Evolutionary conservation across 2,329 filamentous ascomycete species (phyloP), one percentile per base, ranked within the genome.

Genomic region (Phialophora expanda): DNA sequence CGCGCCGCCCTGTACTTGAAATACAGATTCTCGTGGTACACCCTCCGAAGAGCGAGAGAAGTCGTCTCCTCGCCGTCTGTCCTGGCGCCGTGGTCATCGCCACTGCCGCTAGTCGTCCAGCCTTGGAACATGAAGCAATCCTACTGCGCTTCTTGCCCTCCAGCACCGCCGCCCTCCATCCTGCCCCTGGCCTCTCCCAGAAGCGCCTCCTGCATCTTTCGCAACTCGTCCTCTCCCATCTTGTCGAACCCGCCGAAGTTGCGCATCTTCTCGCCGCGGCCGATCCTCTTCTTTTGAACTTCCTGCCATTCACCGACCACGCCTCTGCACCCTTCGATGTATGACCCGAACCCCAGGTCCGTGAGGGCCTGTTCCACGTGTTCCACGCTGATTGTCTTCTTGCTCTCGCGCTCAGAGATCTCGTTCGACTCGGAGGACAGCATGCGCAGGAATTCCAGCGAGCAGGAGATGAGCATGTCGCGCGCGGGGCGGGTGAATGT

Each of bases 391-490:
- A 99, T 99, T 3, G 95, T 99, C 85, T 99, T 99, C 83, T 99
- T 99, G 57, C 93, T 92, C 75, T 99, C 95, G 79, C 97, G 97
- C 78, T 99, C 95, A 12, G 93, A 96, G 70, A 99, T 99, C 74
- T 99, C 95, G 79, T 99, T 99, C 69, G 95, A 95, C 81, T 99
- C 94, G 56, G 92, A 96, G n/a, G 93, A 97, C 73, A 99, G 91
- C 74, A 99, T 87, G 20, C 95, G 98, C 78, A 99, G 97, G 79
- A 99, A 99, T 79, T 99, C 95, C 75, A 99, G 94, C 76, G 95
- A 99, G 82, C 95, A 98, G 82, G 98, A 95, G 74, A 99, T 99
- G 60, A 99, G 85, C 2, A 98, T 85, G 76, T 99, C 95, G 66
- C 95, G 90, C 12, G 94, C 93, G 74, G 99, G 95, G 78, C 97